Evolutionary conservation across 306 rosid genomes (phyloP).

Genomic region (Lathyrus oleraceus): DNA sequence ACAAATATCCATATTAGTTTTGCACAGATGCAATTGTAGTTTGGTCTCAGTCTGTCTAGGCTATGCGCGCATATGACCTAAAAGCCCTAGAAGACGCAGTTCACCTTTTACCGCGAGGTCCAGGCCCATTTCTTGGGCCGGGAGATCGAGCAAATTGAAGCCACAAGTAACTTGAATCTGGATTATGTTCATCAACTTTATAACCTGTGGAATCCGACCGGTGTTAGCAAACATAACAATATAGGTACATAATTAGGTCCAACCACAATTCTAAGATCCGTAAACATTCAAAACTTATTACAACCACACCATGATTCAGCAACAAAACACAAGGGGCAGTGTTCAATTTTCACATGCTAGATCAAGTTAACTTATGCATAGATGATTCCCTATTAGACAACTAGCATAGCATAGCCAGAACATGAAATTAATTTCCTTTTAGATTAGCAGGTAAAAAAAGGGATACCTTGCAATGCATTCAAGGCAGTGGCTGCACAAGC

Average conservation of each 20-base stretch:
- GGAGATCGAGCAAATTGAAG: constrained; percentile 86
- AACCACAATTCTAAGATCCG: no score
- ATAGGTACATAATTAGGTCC: not conserved
- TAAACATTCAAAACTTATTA: not conserved
- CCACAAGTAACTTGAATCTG: constrained; percentile 67
- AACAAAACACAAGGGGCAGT: not conserved
- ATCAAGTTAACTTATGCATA: not conserved
- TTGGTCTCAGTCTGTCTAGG: constrained; percentile 30
- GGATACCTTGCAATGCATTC: constrained; percentile 85
- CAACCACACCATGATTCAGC: constrained; percentile 1
- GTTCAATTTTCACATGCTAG: constrained; percentile 5
- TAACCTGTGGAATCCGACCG: constrained; percentile 57
- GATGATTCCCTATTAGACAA: not conserved
- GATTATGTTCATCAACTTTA: constrained; percentile 66
- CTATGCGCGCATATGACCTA: constrained; percentile 24
- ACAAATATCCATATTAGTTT: constrained; percentile 37
- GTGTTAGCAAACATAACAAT: constrained; percentile 39
- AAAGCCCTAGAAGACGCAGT: constrained; percentile 27
- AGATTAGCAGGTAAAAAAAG: constrained; percentile 31
- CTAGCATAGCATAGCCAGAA: constrained; percentile 1
- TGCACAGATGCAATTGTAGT: constrained; percentile 32
- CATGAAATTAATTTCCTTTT: constrained; percentile 4
- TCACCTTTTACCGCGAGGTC: constrained; percentile 73
- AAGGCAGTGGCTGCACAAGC: constrained; percentile 82
- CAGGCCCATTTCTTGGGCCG: constrained; percentile 71